These are phyloP conservation scores for Acer negundo DNA, from an alignment of 345 rosid species.

Conservation along the genomic window DNA sequence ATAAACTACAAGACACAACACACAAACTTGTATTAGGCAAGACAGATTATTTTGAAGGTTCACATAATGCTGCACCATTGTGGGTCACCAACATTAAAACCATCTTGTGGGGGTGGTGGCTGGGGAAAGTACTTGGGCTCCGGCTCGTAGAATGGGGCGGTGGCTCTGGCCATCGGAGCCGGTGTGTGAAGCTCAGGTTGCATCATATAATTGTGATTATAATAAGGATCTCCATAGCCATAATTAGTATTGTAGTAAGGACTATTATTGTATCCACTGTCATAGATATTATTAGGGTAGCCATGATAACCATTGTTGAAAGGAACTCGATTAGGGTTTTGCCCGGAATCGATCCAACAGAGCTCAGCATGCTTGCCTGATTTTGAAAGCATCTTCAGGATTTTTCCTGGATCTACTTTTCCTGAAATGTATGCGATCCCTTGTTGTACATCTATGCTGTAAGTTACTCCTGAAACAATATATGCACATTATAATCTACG, in stretches of 20 bases:
- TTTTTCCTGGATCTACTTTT: conserved; percentile 14
- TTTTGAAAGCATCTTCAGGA: conserved; percentile 13
- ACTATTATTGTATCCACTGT: not conserved
- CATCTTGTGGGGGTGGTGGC: conserved; percentile 13
- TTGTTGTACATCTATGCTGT: conserved; percentile 20
- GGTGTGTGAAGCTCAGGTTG: not conserved
- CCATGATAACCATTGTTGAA: not conserved
- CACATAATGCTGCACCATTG: conserved; percentile 22
- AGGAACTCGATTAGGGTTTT: not conserved
- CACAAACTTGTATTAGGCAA: not conserved
- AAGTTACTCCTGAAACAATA: conserved; percentile 12
- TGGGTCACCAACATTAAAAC: conserved; percentile 6
- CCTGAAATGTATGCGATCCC: conserved; percentile 26
- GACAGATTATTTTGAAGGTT: not conserved
- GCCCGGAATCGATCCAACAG: conserved; percentile 19
- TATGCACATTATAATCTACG: too few relatives aligned
- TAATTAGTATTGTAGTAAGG: not conserved
- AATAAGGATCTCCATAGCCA: not conserved
- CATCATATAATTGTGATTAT: not conserved
- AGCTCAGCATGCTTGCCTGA: conserved; percentile 22
- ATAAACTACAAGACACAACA: not conserved
- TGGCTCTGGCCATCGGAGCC: too few relatives aligned
- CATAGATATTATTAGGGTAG: not conserved
- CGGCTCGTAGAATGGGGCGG: not conserved
- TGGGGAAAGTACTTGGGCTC: conserved; percentile 5